phyloP scores from a whole-genome alignment of 345 rosid species.

The Carallia pectinifolia region DNA sequence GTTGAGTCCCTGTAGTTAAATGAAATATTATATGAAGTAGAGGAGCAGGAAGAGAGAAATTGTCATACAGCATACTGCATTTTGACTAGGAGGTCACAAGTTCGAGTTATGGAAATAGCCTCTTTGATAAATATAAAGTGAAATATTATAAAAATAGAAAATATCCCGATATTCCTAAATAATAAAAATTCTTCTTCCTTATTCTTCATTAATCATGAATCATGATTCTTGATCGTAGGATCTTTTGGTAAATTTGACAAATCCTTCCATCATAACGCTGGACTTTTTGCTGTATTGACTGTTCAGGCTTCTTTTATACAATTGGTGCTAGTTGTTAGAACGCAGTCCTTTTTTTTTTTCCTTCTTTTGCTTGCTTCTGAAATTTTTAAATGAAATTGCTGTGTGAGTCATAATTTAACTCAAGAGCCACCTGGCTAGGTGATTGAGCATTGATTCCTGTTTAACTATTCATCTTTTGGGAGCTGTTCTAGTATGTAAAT shows the following conservation, averaged over 20 bases:
- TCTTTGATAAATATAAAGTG: too few relatives aligned
- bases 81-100: neutral
- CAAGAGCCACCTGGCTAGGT: slow-evolving; percentile 5
- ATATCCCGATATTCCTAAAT: too few relatives aligned
- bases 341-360: neutral
- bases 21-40: too few relatives aligned
- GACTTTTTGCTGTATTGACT: neutral
- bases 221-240: neutral
- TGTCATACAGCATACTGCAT: neutral
- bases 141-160: too few relatives aligned
- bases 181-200: too few relatives aligned
- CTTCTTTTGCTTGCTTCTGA: neutral
- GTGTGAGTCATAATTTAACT: neutral
- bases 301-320: neutral
- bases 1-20: neutral
- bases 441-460: slow-evolving; percentile 7
- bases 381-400: neutral
- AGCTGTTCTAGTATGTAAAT: slow-evolving; percentile 6
- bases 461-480: slow-evolving; percentile 8
- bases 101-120: too few relatives aligned
- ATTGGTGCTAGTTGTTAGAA: neutral
- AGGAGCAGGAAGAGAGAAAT: neutral
- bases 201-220: neutral
- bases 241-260: neutral
- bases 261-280: neutral